phyloP scores from a whole-genome alignment of 192 early-diverging fungal species.

The Phycomyces blakesleeanus region DNA sequence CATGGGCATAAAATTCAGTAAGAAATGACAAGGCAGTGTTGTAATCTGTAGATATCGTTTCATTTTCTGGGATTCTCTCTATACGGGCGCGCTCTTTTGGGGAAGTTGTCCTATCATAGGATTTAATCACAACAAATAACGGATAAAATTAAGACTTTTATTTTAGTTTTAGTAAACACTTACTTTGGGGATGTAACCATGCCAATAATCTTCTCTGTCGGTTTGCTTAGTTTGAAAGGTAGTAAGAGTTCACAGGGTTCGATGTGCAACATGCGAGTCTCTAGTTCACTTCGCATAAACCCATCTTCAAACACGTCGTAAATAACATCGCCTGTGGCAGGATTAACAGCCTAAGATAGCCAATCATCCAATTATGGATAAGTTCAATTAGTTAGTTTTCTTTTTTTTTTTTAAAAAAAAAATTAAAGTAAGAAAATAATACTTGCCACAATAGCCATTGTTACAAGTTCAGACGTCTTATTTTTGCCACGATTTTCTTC shows the following conservation, averaged over 20 bases:
- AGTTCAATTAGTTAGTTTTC: background rate
- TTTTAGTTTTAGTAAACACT: background rate
- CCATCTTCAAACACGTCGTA: slow-evolving; percentile 71
- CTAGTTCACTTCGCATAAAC: slow-evolving; percentile 58
- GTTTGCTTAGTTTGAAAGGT: slow-evolving; percentile 45
- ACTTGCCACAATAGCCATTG: slow-evolving; percentile 39
- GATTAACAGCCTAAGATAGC: slow-evolving; percentile 47
- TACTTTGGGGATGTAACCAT: slow-evolving; percentile 21
- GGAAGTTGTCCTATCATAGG: slow-evolving; percentile 6
- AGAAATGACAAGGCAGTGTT: slow-evolving; percentile 39
- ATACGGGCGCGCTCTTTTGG: slow-evolving; percentile 48
- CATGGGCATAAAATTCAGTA: slow-evolving; percentile 40
- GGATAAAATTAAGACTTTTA: background rate
- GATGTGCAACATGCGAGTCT: slow-evolving; percentile 64
- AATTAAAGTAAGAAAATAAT: no score
- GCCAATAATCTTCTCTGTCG: slow-evolving; percentile 54
- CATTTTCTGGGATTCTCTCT: slow-evolving; percentile 44
- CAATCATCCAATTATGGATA: background rate
- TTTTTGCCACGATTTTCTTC: slow-evolving; percentile 39
- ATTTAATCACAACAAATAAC: no score
- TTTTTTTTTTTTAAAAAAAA: no score
- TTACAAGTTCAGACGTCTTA: slow-evolving; percentile 42
- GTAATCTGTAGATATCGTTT: slow-evolving; percentile 41
- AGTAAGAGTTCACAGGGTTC: slow-evolving; percentile 65
- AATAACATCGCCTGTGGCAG: slow-evolving; percentile 64